These are phyloP conservation scores for Termitomyces sp. DNA, from an alignment of 768 basidiomycete species.

Conservation along the genomic window DNA sequence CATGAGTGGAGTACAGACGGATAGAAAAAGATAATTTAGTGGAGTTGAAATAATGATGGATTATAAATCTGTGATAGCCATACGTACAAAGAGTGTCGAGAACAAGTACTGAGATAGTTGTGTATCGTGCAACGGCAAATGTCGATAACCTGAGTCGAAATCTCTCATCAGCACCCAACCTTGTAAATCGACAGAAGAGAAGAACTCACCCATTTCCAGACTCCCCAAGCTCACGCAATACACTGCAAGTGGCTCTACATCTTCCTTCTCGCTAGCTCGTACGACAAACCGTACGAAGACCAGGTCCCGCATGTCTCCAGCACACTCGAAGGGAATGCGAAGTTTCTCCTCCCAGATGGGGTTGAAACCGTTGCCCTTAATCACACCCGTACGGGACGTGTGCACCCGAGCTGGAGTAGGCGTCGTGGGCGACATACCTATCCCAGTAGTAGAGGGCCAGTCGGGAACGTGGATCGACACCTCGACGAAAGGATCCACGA, in stretches of 20 bases:
- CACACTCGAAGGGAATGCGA: slow-evolving; percentile 67
- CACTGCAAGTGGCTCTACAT: slow-evolving; percentile 62
- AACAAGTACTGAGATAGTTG: slow-evolving; percentile 89
- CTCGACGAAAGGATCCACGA: slow-evolving; percentile 60
- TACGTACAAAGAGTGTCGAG: slow-evolving; percentile 84
- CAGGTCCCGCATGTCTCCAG: slow-evolving; percentile 76
- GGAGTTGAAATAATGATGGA: background rate
- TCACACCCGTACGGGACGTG: slow-evolving; percentile 53
- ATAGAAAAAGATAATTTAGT: background rate
- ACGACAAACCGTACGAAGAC: slow-evolving; percentile 83
- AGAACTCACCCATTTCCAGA: slow-evolving; percentile 57
- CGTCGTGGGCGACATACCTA: slow-evolving; percentile 10
- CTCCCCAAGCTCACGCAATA: slow-evolving; percentile 75
- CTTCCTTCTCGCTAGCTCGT: slow-evolving; percentile 56
- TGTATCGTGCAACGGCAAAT: slow-evolving; percentile 88
- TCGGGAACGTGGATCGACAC: slow-evolving; percentile 76
- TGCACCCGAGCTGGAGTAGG: slow-evolving; percentile 32
- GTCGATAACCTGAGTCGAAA: slow-evolving; percentile 69
- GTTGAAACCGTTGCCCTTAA: slow-evolving; percentile 92
- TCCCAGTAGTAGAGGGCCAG: slow-evolving; percentile 38
- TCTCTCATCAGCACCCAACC: slow-evolving; percentile 1
- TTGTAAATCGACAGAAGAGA: background rate
- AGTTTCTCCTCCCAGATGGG: slow-evolving; percentile 81
- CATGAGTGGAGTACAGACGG: background rate
- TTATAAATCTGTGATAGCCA: slow-evolving; percentile 35